Conservation (phyloP, 2,329 filamentous ascomycete genomes). For the Colletotrichum sublineola region DNA sequence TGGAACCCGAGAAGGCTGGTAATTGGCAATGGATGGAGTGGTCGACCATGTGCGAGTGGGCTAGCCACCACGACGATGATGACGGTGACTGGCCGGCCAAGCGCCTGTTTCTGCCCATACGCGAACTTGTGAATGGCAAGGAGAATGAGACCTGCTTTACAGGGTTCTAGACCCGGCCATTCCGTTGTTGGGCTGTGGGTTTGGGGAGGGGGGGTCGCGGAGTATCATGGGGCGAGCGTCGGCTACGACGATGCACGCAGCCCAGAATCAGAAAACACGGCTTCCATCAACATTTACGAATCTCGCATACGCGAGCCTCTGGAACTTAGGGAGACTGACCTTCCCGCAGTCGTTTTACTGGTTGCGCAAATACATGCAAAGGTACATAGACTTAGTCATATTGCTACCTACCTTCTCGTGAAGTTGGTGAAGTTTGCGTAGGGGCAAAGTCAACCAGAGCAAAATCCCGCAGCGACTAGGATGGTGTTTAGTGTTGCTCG, state of each 20-base stretch:
- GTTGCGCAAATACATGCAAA: not conserved
- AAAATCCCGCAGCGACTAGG: not conserved
- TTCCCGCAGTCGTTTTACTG: no score
- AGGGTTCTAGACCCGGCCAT: not conserved
- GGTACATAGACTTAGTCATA: no score
- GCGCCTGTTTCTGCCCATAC: constrained; percentile 5
- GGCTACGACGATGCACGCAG: no score
- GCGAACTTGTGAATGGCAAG: not conserved
- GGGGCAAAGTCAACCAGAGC: not conserved
- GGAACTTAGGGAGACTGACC: no score
- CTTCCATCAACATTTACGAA: no score
- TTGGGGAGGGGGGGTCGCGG: not conserved
- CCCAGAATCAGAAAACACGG: not conserved
- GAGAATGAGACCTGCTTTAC: constrained; percentile 5
- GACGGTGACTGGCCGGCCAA: constrained; percentile 8
- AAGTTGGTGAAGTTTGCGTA: not conserved
- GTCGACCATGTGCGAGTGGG: constrained; percentile 39
- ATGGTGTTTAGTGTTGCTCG: not conserved
- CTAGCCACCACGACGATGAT: constrained; percentile 5
- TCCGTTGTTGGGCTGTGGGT: not conserved
- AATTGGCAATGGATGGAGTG: constrained; percentile 63
- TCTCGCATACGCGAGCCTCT: no score
- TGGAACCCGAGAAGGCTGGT: constrained; percentile 65
- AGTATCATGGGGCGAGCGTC: not conserved
- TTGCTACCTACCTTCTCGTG: no score